phyloP scores from a whole-genome alignment of 2,329 filamentous ascomycete genomes.

The Falciphora oryzae region DNA sequence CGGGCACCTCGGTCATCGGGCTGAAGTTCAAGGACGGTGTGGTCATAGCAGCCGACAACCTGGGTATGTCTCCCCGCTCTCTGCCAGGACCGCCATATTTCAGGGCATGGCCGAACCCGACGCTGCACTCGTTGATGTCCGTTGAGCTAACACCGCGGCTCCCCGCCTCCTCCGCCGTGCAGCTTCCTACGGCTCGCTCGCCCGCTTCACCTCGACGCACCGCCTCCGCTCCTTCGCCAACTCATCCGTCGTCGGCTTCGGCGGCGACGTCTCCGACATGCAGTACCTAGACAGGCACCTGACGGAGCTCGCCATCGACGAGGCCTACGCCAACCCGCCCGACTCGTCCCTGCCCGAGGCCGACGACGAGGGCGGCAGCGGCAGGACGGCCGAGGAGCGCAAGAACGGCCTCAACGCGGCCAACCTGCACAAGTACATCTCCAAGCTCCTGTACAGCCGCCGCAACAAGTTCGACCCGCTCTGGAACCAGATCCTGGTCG shows the following conservation, averaged over 20 bases:
- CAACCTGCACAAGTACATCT: conserved; percentile 94
- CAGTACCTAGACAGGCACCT: conserved; percentile 95
- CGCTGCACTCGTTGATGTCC: not conserved
- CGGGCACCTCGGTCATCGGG: conserved; percentile 89
- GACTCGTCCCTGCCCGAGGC: conserved; percentile 31
- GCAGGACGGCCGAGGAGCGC: conserved; percentile 15
- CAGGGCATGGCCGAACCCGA: no score
- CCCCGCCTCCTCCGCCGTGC: conserved; percentile 26
- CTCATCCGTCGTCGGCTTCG: conserved; percentile 82
- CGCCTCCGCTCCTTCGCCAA: conserved; percentile 85
- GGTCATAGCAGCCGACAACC: conserved; percentile 93
- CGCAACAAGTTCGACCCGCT: conserved; percentile 94
- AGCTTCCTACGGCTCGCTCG: conserved; percentile 97
- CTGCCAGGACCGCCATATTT: not conserved
- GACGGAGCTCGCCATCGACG: conserved; percentile 76
- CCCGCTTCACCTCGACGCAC: conserved; percentile 95
- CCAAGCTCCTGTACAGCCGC: conserved; percentile 93
- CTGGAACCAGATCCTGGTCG: conserved; percentile 93
- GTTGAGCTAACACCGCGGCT: not conserved
- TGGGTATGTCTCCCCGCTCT: conserved; percentile 52
- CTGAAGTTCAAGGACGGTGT: conserved; percentile 96
- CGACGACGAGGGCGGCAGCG: conserved; percentile 20
- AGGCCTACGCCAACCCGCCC: conserved; percentile 64
- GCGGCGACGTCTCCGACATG: conserved; percentile 98
- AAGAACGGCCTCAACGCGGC: conserved; percentile 67